Base-by-base conservation (phyloP, 2,329 filamentous ascomycete genomes). In the Exserohilum turcica region DNA sequence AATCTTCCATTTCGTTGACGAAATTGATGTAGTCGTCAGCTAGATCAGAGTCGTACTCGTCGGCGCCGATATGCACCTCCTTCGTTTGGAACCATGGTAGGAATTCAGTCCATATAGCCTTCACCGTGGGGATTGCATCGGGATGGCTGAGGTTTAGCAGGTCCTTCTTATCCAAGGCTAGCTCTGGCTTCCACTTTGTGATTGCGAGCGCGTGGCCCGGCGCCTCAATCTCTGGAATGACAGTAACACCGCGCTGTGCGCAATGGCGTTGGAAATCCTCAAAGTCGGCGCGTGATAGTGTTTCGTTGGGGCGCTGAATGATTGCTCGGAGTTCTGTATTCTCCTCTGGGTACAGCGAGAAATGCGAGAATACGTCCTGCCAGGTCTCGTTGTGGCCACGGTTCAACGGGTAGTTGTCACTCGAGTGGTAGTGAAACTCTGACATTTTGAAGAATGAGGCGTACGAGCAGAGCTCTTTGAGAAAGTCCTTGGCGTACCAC, bases 361-460 rank as follows among this genome's bases (percentile, higher is more conserved):
- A 79, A 38, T 78, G 76, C 0, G 76, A 76, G 56, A 79, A 81
- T 6, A 81, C 76, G 4, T 78, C 56, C 21, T 71, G 59, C 77
- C 77, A 80, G 0, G 78, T 78, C 36, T 76, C 74, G 44, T 80
- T 80, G 42, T 65, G 74, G 1, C 78, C 78, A 6, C 78, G 74
- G 52, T 78, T 80, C 36, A 81, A 58, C 0, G 78, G 78, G 53
- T 79, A 79, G 55, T 81, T 80, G 65, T 81, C 79, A 61, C 77
- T 79, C 6, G 76, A 75, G 57, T 81, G 79, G 56, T 80, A 79
- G 50, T 81, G 79, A 43, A 81, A 80, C 57, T 80, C 78, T 10
- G 74, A 77, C 61, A 80, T 70, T 62, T 79, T 81, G 70, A 80
- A 81, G 63, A 78, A 78, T 12, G 74, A 76, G 2, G 74, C 74